Evolutionary conservation across 2,329 filamentous ascomycete genomes (phyloP).

Genomic region (Claviceps paspali): DNA sequence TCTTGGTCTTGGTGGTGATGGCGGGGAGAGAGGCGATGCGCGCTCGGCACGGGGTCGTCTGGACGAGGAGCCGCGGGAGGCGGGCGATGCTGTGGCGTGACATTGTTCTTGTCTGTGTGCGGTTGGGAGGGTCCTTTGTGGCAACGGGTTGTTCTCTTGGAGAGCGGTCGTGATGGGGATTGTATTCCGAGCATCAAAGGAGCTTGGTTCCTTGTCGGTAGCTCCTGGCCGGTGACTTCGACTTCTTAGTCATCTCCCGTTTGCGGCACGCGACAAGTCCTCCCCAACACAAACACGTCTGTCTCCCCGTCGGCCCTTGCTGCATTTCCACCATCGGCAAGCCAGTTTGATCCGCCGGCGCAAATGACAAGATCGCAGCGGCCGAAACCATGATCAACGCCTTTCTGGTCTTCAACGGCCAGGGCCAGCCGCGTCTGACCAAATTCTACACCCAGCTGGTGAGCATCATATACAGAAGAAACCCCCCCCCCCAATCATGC

Average conservation of each 20-base stretch:
- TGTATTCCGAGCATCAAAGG: no score
- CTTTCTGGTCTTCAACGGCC: slow-evolving; percentile 96
- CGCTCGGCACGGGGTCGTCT: slow-evolving; percentile 17
- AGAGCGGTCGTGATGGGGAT: no score
- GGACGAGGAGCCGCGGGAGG: slow-evolving; percentile 21
- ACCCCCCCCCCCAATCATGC: background rate
- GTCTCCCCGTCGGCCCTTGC: no score
- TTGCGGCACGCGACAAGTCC: no score
- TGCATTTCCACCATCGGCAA: background rate
- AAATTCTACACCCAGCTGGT: slow-evolving; percentile 98
- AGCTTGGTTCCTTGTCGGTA: no score
- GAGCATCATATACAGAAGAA: background rate
- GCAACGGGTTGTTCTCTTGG: background rate
- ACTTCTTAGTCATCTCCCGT: background rate
- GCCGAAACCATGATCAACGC: slow-evolving; percentile 76
- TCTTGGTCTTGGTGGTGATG: slow-evolving; percentile 3
- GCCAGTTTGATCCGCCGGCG: no score
- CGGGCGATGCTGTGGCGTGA: slow-evolving; percentile 19
- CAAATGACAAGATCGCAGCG: background rate
- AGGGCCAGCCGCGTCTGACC: slow-evolving; percentile 86
- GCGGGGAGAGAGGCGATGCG: slow-evolving; percentile 10
- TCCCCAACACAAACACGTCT: no score
- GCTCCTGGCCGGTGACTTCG: no score
- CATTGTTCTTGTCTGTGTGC: slow-evolving; percentile 12
- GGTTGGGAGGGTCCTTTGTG: background rate